Conservation (phyloP, 2,329 filamentous ascomycete species). For the Monilinia fructicola region DNA sequence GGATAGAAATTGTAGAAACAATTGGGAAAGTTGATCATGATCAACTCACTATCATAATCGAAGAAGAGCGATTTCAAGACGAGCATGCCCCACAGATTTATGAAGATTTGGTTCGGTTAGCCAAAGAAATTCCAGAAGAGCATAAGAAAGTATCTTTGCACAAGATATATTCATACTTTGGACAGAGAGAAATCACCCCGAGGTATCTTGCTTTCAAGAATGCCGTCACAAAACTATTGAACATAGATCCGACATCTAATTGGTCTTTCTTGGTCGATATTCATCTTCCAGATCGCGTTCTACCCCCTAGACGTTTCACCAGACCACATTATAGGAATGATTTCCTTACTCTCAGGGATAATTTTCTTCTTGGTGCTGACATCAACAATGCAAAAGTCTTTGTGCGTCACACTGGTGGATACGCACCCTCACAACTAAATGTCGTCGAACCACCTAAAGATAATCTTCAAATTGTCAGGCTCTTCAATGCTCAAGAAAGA, state of each 20-base stretch:
- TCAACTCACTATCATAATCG: conserved; percentile 16
- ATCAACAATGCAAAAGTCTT: background rate
- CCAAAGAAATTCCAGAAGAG: conserved; percentile 12
- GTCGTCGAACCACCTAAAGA: conserved; percentile 9
- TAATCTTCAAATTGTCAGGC: background rate
- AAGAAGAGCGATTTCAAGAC: background rate
- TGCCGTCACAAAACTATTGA: conserved; percentile 14
- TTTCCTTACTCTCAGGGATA: conserved; percentile 9
- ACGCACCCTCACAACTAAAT: background rate
- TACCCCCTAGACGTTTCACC: background rate
- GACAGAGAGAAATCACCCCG: background rate
- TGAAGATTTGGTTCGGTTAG: conserved; percentile 5
- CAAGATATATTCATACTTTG: conserved; percentile 19
- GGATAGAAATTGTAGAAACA: background rate
- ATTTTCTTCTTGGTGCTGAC: conserved; percentile 1
- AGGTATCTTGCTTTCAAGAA: conserved; percentile 16
- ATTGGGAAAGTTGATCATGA: conserved; percentile 19
- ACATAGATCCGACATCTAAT: conserved; percentile 17
- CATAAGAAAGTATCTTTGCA: background rate
- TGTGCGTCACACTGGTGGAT: conserved; percentile 8
- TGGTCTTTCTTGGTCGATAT: conserved; percentile 20
- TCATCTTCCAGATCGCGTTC: conserved; percentile 4
- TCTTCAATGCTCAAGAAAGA: background rate
- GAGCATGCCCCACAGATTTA: background rate
- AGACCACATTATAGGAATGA: conserved; percentile 15